A percentile compares a stretch with the other conserved stretches of the same genome.
These are phyloP conservation scores for Botrytis elliptica DNA, from an alignment of 2,329 filamentous ascomycete genomes.

Conservation along the genomic window DNA sequence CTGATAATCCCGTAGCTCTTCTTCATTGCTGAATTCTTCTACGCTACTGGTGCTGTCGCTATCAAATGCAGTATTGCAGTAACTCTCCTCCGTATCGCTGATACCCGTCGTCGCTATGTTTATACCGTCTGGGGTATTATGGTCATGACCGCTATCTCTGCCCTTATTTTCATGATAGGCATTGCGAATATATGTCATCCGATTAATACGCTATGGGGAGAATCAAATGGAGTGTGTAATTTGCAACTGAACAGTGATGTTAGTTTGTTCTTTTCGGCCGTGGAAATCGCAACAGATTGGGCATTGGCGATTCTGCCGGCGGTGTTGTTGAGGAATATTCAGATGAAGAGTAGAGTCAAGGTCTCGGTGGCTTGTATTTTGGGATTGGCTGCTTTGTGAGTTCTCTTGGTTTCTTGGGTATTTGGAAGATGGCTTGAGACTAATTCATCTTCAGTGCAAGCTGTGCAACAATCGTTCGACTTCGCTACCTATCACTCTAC, in stretches of 20 bases:
- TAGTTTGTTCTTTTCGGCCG: slow-evolving; percentile 40
- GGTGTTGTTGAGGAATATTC: slow-evolving; percentile 44
- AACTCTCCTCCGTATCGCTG: slow-evolving; percentile 39
- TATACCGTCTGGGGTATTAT: slow-evolving; percentile 37
- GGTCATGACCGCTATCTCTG: slow-evolving; percentile 27
- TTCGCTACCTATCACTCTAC: slow-evolving; percentile 45
- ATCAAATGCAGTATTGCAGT: slow-evolving; percentile 39
- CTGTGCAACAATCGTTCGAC: slow-evolving; percentile 44
- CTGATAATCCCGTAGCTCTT: slow-evolving; percentile 36
- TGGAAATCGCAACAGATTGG: slow-evolving; percentile 45
- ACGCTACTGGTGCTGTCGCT: slow-evolving; percentile 38
- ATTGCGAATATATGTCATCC: slow-evolving; percentile 40
- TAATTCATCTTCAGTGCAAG: slow-evolving; percentile 36
- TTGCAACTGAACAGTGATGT: slow-evolving; percentile 37
- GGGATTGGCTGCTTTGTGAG: slow-evolving; percentile 42
- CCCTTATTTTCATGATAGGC: slow-evolving; percentile 36
- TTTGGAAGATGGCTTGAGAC: neutral
- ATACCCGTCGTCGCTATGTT: slow-evolving; percentile 34
- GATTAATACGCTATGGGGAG: slow-evolving; percentile 38
- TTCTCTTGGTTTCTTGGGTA: neutral
- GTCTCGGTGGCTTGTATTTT: slow-evolving; percentile 39
- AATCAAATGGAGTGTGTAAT: slow-evolving; percentile 35
- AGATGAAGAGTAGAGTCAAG: slow-evolving; percentile 44
- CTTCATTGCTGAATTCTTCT: slow-evolving; percentile 43
- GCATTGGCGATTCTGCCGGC: slow-evolving; percentile 43